Conservation (phyloP, 257 asterid genomes). For the Solanum appendiculatum region DNA sequence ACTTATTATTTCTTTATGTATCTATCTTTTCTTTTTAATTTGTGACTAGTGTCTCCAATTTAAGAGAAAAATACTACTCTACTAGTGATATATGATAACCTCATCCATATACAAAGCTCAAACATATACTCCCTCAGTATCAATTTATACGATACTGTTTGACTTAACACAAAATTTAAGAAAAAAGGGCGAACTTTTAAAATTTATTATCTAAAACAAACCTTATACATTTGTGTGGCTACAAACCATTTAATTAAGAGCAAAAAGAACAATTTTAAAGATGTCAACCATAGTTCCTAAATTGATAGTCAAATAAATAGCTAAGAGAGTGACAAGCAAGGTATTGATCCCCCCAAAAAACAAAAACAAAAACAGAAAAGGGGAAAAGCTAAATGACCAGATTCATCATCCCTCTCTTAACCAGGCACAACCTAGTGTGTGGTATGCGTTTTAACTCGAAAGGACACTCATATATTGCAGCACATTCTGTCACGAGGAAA, state of each 20-base stretch:
- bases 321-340: background rate
- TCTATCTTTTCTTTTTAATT: background rate
- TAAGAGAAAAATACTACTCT: background rate
- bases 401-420: background rate
- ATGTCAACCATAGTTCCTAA: background rate
- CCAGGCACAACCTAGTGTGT: background rate
- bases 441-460: background rate
- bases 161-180: background rate
- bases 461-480: background rate
- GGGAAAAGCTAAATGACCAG: background rate
- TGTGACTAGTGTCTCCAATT: background rate
- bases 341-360: background rate
- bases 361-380: background rate
- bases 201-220: background rate
- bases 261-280: too few relatives aligned
- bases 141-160: background rate
- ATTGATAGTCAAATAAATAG: background rate
- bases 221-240: background rate
- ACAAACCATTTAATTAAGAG: too few relatives aligned
- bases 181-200: background rate
- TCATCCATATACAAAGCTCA: background rate
- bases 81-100: background rate
- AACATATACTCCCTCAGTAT: background rate
- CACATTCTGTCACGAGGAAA: background rate
- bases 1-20: background rate